Conservation (phyloP, 2,329 filamentous ascomycete genomes). For the Eutypa lata region DNA sequence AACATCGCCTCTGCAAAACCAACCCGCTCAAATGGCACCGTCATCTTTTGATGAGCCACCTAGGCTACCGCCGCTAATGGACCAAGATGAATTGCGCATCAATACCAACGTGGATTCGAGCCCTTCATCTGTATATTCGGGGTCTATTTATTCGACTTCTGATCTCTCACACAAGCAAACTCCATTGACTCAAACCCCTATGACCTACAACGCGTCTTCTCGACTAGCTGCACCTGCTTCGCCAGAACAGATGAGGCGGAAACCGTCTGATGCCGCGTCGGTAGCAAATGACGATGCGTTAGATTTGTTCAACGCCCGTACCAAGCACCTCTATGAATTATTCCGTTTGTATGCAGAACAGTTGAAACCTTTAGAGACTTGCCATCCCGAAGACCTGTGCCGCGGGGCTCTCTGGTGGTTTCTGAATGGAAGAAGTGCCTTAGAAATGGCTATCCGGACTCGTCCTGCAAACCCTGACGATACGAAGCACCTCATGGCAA, state of each 20-base stretch:
- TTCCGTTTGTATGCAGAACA: slow-evolving; percentile 77
- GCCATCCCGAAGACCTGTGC: slow-evolving; percentile 64
- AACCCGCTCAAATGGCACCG: slow-evolving; percentile 12
- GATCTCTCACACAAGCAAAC: slow-evolving; percentile 26
- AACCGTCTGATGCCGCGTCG: slow-evolving; percentile 37
- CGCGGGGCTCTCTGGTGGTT: slow-evolving; percentile 88
- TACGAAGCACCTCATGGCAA: slow-evolving; percentile 51
- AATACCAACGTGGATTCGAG: slow-evolving; percentile 15
- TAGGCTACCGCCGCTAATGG: slow-evolving; percentile 13
- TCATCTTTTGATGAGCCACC: slow-evolving; percentile 16
- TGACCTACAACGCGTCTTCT: slow-evolving; percentile 18
- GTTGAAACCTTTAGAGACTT: slow-evolving; percentile 61
- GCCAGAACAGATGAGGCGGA: slow-evolving; percentile 26
- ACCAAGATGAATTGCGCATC: slow-evolving; percentile 23
- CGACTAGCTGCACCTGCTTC: slow-evolving; percentile 15
- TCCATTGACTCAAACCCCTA: slow-evolving; percentile 21
- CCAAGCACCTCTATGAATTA: slow-evolving; percentile 70
- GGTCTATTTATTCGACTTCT: slow-evolving; percentile 23
- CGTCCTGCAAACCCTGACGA: slow-evolving; percentile 54
- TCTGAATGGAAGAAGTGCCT: slow-evolving; percentile 69
- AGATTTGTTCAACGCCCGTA: slow-evolving; percentile 65
- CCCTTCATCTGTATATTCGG: slow-evolving; percentile 22
- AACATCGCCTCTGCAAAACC: slow-evolving; percentile 14
- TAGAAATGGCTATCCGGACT: slow-evolving; percentile 70
- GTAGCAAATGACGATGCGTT: slow-evolving; percentile 64